A percentile compares a stretch with the other conserved stretches of the same genome.
Conservation (phyloP, 192 early-diverging fungal species). For the Backusella luteola region DNA sequence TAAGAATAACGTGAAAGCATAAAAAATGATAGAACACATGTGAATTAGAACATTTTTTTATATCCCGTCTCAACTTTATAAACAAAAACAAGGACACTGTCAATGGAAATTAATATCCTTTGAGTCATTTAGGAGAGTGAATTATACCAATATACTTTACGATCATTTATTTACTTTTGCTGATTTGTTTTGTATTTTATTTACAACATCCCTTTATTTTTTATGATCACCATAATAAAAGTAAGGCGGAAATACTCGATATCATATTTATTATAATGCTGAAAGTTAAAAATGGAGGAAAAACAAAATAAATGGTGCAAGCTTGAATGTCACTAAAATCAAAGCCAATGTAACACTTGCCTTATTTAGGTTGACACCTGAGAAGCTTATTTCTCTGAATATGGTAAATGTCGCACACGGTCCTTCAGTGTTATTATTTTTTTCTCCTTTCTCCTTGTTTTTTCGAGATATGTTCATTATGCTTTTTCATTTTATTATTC, state of each 20-base stretch:
- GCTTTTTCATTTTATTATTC: not conserved
- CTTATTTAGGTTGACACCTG: not conserved
- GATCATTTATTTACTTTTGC: not conserved
- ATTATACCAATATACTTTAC: not conserved
- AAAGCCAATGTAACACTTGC: slow-evolving; percentile 1
- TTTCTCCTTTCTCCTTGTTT: not conserved
- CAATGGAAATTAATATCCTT: not conserved
- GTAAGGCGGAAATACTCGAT: not conserved
- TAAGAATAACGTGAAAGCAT: not conserved
- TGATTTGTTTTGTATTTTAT: not conserved
- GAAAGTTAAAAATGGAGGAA: not conserved
- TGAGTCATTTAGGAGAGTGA: not conserved
- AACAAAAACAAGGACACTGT: not conserved
- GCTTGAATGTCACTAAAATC: not conserved
- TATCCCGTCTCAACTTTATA: not conserved
- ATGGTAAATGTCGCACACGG: not conserved
- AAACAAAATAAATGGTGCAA: not conserved
- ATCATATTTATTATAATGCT: not conserved
- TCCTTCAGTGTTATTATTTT: not conserved
- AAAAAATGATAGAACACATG: not conserved
- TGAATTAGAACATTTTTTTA: not conserved
- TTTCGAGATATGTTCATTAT: not conserved
- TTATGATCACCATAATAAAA: not conserved
- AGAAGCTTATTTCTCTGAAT: not conserved
- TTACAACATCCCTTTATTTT: not conserved